These are phyloP conservation scores for Eugenia klotzschiana DNA, from an alignment of 441 rosid genomes.

Conservation along the genomic window DNA sequence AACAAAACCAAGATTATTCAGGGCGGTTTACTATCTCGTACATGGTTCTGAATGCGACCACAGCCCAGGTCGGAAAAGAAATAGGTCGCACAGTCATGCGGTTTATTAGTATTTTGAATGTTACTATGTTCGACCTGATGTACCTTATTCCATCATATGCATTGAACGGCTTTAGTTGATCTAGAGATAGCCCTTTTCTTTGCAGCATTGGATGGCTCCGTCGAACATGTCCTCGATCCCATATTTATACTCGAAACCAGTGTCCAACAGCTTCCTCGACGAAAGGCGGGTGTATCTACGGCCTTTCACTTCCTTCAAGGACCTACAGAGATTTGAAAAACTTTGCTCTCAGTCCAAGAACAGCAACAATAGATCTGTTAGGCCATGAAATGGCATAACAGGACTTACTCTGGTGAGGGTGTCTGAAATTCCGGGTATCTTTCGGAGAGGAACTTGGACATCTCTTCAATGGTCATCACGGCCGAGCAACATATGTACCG, in stretches of 20 bases:
- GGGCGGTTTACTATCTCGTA: not conserved
- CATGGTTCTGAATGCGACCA: not conserved
- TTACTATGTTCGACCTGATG: not conserved
- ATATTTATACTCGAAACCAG: not conserved
- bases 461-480: not conserved
- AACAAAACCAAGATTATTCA: not conserved
- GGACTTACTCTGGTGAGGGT: constrained; percentile 23
- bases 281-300: not conserved
- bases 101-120: not conserved
- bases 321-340: not conserved
- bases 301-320: not conserved
- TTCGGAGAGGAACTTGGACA: not conserved
- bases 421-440: constrained; percentile 14
- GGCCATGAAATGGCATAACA: not conserved
- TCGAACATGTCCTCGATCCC: not conserved
- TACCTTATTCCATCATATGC: not conserved
- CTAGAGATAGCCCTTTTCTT: not conserved
- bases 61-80: no score
- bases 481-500: not conserved
- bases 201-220: not conserved
- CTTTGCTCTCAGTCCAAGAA: not conserved
- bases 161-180: not conserved
- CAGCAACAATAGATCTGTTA: not conserved
- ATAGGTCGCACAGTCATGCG: no score
- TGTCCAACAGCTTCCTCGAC: not conserved